Percentiles rank a stretch among this genome's conserved stretches.
phyloP scores from a whole-genome alignment of 108 stramenopile genomes.

The Hondaea fermentalgiana region DNA sequence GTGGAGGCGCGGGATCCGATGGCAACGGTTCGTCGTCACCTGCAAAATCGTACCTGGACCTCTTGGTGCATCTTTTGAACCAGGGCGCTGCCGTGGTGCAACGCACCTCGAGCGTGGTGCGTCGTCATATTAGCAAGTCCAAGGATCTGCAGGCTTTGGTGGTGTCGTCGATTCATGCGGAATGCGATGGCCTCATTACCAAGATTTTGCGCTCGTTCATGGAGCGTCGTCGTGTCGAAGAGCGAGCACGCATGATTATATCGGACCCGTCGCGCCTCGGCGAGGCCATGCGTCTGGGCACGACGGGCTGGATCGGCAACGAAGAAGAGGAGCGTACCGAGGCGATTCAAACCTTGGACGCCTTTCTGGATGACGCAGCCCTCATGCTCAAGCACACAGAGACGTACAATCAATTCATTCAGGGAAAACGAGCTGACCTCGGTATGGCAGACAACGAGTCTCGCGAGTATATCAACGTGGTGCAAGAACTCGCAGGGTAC shows the following conservation, averaged over 20 bases:
- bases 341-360: neutral
- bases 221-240: neutral
- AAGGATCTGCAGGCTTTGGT: neutral
- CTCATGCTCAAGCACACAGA: neutral
- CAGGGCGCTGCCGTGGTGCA: neutral
- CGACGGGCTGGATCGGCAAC: neutral
- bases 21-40: too few relatives aligned
- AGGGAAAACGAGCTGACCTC: neutral
- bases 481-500: constrained; percentile 1
- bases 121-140: neutral
- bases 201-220: neutral
- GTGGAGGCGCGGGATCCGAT: too few relatives aligned
- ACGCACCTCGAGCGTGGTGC: neutral
- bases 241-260: neutral
- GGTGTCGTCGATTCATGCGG: neutral
- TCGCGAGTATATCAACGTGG: neutral
- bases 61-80: neutral
- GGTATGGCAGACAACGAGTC: neutral
- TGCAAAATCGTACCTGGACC: neutral
- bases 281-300: neutral
- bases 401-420: neutral
- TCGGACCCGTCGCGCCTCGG: neutral
- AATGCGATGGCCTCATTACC: constrained; percentile 8
- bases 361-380: neutral
- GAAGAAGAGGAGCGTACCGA: neutral